Evolutionary conservation across 345 rosid species (phyloP), one percentile per base, ranked within the genome.

Genomic region (Salix brachista): DNA sequence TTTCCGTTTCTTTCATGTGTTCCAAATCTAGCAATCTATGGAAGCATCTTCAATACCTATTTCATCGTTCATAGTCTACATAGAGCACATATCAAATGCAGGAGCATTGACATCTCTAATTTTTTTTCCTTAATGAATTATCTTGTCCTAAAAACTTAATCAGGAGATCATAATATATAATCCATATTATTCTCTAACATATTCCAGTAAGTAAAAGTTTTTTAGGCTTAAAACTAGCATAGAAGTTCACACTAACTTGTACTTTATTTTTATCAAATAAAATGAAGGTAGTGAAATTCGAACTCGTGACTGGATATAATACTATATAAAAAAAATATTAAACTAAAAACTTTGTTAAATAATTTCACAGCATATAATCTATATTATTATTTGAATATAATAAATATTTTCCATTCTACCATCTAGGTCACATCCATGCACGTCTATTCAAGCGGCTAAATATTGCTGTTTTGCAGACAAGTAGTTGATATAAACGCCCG

Each of bases 341-440:
- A 32, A 3, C 34, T 4, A 32, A 3, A 32, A 32, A 32, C 34
- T 32, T 32, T 32, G 4, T 32, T 32, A 32, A 3, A 32, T 32
- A 0, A 32, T 32, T 32, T 32, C 34, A 32, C 34, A 3, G 0
- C 34, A 32, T 4, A 32, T 32, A 32, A 32, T 32, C 5, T 32
- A 32, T 32, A 32, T 32, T 32, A 32, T 32, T 32, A 32, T 32
- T 4, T 4, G 34, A 32, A 32, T 32, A 32, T 4, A 32, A 32
- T 32, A 32, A 77, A 46, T 52, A 44, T 17, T 42, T 56, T 42
- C 42, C 25, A 54, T 10, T 19, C 56, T 52, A n/a, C 71, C 64
- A 18, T 8, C 21, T 36, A 64, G 75, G 82, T 80, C 78, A 74
- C 78, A 75, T 75, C 75, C 82, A 74, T 70, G 82, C 79, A 64